phyloP scores from a whole-genome alignment of 352 stramenopile genomes.

The Hyaloperonospora brassicae region DNA sequence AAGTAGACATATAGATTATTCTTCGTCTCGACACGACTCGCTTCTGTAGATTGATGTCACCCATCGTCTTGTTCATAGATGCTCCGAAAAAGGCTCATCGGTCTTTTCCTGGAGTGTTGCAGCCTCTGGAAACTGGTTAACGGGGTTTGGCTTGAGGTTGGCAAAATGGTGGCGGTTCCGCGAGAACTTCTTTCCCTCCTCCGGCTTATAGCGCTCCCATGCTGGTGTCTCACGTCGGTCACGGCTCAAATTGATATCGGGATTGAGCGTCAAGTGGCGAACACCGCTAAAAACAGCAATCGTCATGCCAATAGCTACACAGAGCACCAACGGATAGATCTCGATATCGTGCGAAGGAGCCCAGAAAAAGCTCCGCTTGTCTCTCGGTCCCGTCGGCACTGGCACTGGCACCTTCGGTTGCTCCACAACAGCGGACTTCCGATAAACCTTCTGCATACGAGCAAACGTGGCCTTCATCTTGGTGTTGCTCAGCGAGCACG shows the following conservation, averaged over 20 bases:
- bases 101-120: too few species aligned
- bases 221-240: slow-evolving; percentile 23
- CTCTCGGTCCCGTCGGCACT: slow-evolving; percentile 14
- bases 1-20: too few species aligned
- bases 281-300: slow-evolving; percentile 19
- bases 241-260: slow-evolving; percentile 27
- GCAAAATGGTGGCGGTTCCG: slow-evolving; percentile 25
- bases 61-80: too few species aligned
- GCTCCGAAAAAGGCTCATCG: too few species aligned
- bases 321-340: slow-evolving; percentile 29
- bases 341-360: slow-evolving; percentile 25
- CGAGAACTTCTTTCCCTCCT: slow-evolving; percentile 21
- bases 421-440: slow-evolving; percentile 10
- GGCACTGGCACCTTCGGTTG: slow-evolving; percentile 19
- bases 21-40: too few species aligned
- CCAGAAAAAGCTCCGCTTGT: slow-evolving; percentile 17
- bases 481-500: neutral
- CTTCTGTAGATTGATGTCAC: too few species aligned
- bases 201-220: slow-evolving; percentile 24
- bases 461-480: slow-evolving; percentile 14
- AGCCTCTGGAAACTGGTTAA: slow-evolving; percentile 22
- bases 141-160: slow-evolving; percentile 25
- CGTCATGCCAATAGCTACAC: slow-evolving; percentile 15
- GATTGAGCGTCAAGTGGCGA: slow-evolving; percentile 22
- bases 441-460: slow-evolving; percentile 15